Percentiles rank a stretch among this genome's conserved stretches.
Evolutionary conservation across 2,329 filamentous ascomycete species (phyloP).

Genomic region (Alternaria viburni): DNA sequence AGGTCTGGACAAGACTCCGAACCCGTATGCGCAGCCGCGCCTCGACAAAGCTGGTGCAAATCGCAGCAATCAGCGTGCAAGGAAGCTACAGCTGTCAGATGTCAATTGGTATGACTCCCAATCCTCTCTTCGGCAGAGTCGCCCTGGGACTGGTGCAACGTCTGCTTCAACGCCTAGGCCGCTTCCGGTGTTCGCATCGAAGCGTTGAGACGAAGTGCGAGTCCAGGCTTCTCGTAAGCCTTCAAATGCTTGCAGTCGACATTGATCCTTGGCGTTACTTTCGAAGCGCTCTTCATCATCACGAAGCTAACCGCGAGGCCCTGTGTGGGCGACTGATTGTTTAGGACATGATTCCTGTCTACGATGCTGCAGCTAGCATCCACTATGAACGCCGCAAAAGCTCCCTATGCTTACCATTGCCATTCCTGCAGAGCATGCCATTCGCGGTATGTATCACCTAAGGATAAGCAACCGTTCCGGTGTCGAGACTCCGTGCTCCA

Average conservation of each 20-base stretch:
- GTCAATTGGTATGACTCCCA: slow-evolving; percentile 83
- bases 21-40: slow-evolving; percentile 53
- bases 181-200: slow-evolving; percentile 11
- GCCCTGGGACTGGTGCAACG: slow-evolving; percentile 10
- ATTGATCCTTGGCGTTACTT: slow-evolving; percentile 14
- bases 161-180: slow-evolving; percentile 4
- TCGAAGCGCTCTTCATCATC: slow-evolving; percentile 3
- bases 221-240: slow-evolving; percentile 11
- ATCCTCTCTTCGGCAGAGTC: slow-evolving; percentile 25
- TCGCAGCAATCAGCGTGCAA: slow-evolving; percentile 78
- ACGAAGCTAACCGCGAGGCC: slow-evolving; percentile 36
- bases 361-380: slow-evolving; percentile 34
- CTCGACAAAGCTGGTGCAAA: slow-evolving; percentile 66
- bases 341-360: slow-evolving; percentile 39
- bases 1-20: slow-evolving; percentile 50
- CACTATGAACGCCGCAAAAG: slow-evolving; percentile 16
- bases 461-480: not conserved
- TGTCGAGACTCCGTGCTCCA: not conserved
- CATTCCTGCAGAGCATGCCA: slow-evolving; percentile 7
- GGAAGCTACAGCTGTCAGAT: slow-evolving; percentile 93
- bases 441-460: slow-evolving; percentile 2
- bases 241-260: not conserved
- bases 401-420: slow-evolving; percentile 6
- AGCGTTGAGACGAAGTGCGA: slow-evolving; percentile 13
- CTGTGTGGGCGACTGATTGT: slow-evolving; percentile 28